phyloP scores from a whole-genome alignment of 257 asterid genomes.

The Gynochthodes officinalis region DNA sequence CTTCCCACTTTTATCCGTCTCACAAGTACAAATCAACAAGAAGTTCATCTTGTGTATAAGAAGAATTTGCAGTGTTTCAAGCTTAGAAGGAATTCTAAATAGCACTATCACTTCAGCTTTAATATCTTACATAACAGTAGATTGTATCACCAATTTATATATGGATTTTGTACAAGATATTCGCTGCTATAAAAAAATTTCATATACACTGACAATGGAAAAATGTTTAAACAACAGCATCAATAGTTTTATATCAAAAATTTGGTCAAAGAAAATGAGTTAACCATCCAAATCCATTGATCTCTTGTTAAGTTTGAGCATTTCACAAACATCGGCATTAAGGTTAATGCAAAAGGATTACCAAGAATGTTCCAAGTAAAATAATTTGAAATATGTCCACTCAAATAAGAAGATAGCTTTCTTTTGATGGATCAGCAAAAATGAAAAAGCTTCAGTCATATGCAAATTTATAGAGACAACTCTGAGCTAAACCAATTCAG shows the following conservation, averaged over 20 bases:
- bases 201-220: neutral
- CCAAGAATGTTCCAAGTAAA: neutral
- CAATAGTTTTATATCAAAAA: no score
- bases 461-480: no score
- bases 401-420: neutral
- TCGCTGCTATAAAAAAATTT: neutral
- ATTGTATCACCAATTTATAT: no score
- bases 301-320: no score
- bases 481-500: neutral
- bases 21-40: neutral
- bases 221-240: no score
- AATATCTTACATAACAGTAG: neutral
- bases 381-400: neutral
- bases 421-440: neutral
- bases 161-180: no score
- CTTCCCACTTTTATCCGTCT: neutral
- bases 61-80: neutral
- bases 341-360: neutral
- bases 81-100: neutral
- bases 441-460: neutral
- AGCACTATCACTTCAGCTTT: neutral
- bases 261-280: neutral
- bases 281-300: neutral
- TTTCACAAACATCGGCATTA: neutral
- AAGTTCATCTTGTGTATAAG: neutral